Evolutionary conservation across 106 monocot species (phyloP), one percentile per base, ranked within the genome.

Genomic region (Allium sativum): DNA sequence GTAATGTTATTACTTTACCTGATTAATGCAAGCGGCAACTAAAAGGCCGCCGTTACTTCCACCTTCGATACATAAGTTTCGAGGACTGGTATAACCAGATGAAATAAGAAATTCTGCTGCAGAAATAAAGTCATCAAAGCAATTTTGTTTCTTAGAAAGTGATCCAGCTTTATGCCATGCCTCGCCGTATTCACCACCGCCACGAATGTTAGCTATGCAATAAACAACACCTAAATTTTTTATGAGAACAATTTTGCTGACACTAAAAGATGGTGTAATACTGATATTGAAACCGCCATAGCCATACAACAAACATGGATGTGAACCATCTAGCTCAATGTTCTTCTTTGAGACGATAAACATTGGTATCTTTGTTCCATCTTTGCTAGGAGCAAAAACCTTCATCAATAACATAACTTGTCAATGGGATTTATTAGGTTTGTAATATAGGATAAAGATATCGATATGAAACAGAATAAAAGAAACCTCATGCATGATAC

Each of bases 131-230:
- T 98, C 96, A 72, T 98, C 96, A 74, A 98, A 98, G 62, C 81
- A 81, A 72, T 98, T 91, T 69, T 98, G 91, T 69, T 98, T 98
- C 55, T 82, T 84, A 14, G 90, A 76, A 67, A 91, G 87, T 45
- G 90, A 79, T 47, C 96, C 96, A n/a, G 91, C 77, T 76, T 98
- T 98, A 62, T 98, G 96, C 96, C 96, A 98, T 64, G 85, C 91
- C 65, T 98, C 96, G 40, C 96, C 96, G 80, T 98, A 98, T 74
- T 98, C 96, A n/a, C 96, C 96, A 69, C 96, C 96, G 52, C 96
- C 96, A 50, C 96, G 87, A 61, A 98, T 91, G 67, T 98, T 98
- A 65, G 91, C 96, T 46, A 82, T 70, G 70, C 96, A 91, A 68
- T 71, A 78, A 11, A 98, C 74, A 55, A 68, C 72, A 19, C 82